A percentile compares a stretch with the other conserved stretches of the same genome.
phyloP scores from a whole-genome alignment of 2,329 filamentous ascomycete species.

The Ceratocystis ficicola region DNA sequence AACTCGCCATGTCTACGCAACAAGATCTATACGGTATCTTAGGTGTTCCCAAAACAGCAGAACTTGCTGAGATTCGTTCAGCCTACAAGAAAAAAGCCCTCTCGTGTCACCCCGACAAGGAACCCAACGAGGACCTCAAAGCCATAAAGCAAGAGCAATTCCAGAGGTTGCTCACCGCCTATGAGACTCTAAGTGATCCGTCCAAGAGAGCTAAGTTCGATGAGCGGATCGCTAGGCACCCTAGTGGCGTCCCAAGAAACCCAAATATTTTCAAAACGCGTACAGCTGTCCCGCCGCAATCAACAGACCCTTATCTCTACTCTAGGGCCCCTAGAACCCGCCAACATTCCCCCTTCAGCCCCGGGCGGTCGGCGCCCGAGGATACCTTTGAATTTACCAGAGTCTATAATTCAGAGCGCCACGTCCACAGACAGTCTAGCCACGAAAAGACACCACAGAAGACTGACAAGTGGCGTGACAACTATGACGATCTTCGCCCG shows the following conservation, averaged over 20 bases:
- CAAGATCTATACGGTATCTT: conserved; percentile 71
- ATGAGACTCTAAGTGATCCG: conserved; percentile 77
- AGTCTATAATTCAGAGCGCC: background rate
- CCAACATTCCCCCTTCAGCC: conserved; percentile 4
- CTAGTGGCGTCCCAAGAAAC: conserved; percentile 29
- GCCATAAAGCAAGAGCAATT: conserved; percentile 74
- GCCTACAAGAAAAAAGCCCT: conserved; percentile 78
- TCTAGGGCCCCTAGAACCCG: background rate
- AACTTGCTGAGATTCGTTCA: conserved; percentile 58
- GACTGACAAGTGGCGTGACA: background rate
- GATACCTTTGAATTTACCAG: background rate
- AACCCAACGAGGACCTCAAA: conserved; percentile 65
- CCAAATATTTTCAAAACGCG: conserved; percentile 23
- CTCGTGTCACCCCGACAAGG: conserved; percentile 84
- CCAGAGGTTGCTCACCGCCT: conserved; percentile 82
- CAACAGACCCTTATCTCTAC: conserved; percentile 1
- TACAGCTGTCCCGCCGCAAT: conserved; percentile 20
- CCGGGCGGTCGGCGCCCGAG: conserved; percentile 1
- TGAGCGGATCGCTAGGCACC: conserved; percentile 40
- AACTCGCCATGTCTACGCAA: conserved; percentile 38
- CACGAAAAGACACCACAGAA: conserved; percentile 16
- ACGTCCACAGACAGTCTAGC: background rate
- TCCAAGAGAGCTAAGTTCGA: conserved; percentile 63
- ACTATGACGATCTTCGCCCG: conserved; percentile 23
- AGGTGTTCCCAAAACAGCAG: conserved; percentile 60